These are phyloP conservation scores for Narthecium ossifragum DNA, from an alignment of 106 monocot genomes.

Conservation along the genomic window DNA sequence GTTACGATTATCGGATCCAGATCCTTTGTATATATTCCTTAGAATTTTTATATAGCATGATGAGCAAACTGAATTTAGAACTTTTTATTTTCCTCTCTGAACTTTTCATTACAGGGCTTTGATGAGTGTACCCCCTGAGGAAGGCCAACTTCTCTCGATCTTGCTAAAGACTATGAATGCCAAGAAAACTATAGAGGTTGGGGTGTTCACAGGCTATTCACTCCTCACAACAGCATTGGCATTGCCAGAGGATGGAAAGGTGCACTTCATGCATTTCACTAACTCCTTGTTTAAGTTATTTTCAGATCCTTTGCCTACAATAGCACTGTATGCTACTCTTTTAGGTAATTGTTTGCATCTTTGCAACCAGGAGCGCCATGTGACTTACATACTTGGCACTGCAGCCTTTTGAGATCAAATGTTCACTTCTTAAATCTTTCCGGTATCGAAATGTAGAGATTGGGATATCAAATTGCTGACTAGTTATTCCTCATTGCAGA, in stretches of 20 bases:
- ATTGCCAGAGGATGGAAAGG: slow-evolving; percentile 41
- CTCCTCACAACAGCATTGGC: slow-evolving; percentile 45
- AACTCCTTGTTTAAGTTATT: background rate
- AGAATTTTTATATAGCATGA: too few relatives aligned
- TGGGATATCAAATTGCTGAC: too few relatives aligned
- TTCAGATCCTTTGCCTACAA: background rate
- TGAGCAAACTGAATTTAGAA: too few relatives aligned
- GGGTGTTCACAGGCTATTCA: slow-evolving; percentile 52
- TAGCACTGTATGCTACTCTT: background rate
- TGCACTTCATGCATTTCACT: background rate
- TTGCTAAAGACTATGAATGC: slow-evolving; percentile 40
- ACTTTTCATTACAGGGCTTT: too few relatives aligned
- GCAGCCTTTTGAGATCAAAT: background rate
- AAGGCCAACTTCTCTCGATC: slow-evolving; percentile 27
- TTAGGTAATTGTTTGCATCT: too few relatives aligned
- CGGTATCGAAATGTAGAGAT: background rate
- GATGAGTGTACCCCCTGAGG: slow-evolving; percentile 39
- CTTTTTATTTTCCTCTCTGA: too few relatives aligned
- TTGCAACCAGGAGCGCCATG: too few relatives aligned
- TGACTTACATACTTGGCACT: too few relatives aligned
- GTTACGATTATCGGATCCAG: too few relatives aligned
- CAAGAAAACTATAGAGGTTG: slow-evolving; percentile 42
- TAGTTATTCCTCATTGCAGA: slow-evolving; percentile 20
- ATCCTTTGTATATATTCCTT: too few relatives aligned
- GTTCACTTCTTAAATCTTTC: background rate